Base-by-base conservation (phyloP, 805 yeast species). In the Myxozyma nipponensis region DNA sequence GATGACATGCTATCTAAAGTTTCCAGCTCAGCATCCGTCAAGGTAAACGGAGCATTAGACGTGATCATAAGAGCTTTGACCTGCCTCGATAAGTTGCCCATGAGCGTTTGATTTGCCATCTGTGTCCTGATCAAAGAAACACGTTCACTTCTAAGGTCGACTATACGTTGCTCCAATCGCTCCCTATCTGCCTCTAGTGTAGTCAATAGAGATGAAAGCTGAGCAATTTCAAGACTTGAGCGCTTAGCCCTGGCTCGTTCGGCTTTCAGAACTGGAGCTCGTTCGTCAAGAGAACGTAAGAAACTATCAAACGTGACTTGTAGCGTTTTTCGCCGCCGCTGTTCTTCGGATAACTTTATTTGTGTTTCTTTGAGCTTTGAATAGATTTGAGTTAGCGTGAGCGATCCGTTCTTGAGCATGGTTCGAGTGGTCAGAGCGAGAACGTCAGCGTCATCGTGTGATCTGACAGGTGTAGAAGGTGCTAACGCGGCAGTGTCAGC, bases 191-290 rank as follows among this genome's bases (percentile, higher is more conserved):
- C 63, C 19, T 69, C 63, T 26, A 71, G 59, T 45, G 66, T 67
- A 47, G 71, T 75, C 18, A 85, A 51, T 62, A 81, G 59, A 46
- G 75, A 71, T 54, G 82, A 68, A 63, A 86, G 58, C 60, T 81
- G 75, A 45, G 73, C 62, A 63, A 83, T 62, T 62, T 79, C 81
- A 52, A 74, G 64, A 71, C 85, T 81, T 60, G 84, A 61, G 45
- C 74, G 65, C 57, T 72, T 64, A 59, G 88, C 73, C 66, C 77
- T 78, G 47, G 77, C 79, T 67, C 74, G 81, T 60, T 82, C 84
- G 46, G 81, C 83, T 68, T 72, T 78, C 42, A 91, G 76, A 2
- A 83, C 71, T 0, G 98, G 97, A 48, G 86, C 81, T 61, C 86
- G 82, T 25, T 77, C 74, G 61, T 88, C 95, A 54, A 90, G 71